These are phyloP conservation scores for Xanthoconium stramineum DNA, from an alignment of 768 basidiomycete species.

Conservation along the genomic window DNA sequence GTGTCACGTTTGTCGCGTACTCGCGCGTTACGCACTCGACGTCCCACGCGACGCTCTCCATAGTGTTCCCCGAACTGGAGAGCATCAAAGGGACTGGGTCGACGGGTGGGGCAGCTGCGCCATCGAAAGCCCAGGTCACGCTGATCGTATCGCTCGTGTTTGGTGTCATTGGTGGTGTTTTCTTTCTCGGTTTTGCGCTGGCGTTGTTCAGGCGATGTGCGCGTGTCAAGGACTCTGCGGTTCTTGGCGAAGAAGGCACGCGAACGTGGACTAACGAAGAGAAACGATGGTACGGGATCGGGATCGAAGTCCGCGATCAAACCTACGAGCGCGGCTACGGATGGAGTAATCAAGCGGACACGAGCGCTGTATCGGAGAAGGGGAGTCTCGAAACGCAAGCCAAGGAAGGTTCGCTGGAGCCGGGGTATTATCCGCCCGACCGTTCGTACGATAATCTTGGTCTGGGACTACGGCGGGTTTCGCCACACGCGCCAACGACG, in stretches of 20 bases:
- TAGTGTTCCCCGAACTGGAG: constrained; percentile 42
- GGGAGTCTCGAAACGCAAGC: constrained; percentile 29
- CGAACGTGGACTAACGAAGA: constrained; percentile 62
- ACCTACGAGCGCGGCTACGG: constrained; percentile 27
- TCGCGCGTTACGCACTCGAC: constrained; percentile 64
- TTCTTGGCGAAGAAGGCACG: constrained; percentile 57
- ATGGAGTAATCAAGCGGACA: constrained; percentile 29
- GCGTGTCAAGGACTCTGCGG: constrained; percentile 56
- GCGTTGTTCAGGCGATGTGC: constrained; percentile 55
- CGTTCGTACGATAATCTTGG: constrained; percentile 28
- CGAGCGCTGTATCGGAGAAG: constrained; percentile 29
- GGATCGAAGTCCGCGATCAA: constrained; percentile 22
- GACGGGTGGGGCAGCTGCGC: constrained; percentile 37
- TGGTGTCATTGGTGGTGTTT: constrained; percentile 57
- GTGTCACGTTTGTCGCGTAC: constrained; percentile 65
- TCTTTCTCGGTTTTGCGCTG: constrained; percentile 51
- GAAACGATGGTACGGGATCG: constrained; percentile 65
- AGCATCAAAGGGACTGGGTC: constrained; percentile 34
- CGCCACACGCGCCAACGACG: constrained; percentile 45
- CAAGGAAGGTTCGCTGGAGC: constrained; percentile 16
- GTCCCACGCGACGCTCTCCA: constrained; percentile 58
- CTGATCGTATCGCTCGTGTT: constrained; percentile 62
- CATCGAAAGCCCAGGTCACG: constrained; percentile 47
- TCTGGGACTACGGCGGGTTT: constrained; percentile 50
- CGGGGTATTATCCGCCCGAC: constrained; percentile 16